Percentiles rank a stretch among this genome's conserved stretches.
These are phyloP conservation scores for Tetracladium maxilliforme DNA, from an alignment of 2,329 filamentous ascomycete species.

Conservation along the genomic window DNA sequence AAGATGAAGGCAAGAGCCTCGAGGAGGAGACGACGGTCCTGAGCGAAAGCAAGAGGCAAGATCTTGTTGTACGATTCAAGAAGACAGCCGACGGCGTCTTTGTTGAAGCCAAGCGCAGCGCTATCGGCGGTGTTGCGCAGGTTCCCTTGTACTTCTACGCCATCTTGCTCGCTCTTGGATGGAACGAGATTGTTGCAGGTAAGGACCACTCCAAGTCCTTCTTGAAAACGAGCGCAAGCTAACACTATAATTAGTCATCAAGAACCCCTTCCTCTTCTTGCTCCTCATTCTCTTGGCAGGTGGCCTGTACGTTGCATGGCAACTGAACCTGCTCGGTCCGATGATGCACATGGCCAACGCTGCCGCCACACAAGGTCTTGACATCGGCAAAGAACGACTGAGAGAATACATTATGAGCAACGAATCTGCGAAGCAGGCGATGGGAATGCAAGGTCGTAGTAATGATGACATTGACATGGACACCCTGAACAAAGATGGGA, in stretches of 20 bases:
- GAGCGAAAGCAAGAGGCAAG: conserved; percentile 76
- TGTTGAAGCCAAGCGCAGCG: conserved; percentile 92
- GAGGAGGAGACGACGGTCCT: conserved; percentile 97
- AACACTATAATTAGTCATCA: conserved; percentile 48
- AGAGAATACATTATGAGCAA: conserved; percentile 79
- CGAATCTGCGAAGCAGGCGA: conserved; percentile 72
- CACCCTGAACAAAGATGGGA: conserved; percentile 43
- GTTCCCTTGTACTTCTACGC: conserved; percentile 92
- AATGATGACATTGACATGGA: conserved; percentile 34
- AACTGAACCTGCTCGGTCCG: conserved; percentile 86
- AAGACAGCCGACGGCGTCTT: conserved; percentile 97
- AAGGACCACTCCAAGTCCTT: conserved; percentile 21
- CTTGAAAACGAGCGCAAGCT: conserved; percentile 4
- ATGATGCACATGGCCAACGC: conserved; percentile 94
- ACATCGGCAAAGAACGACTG: conserved; percentile 83
- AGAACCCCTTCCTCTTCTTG: conserved; percentile 87
- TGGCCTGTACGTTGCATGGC: conserved; percentile 80
- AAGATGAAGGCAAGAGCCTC: conserved; percentile 84
- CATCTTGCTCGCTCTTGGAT: conserved; percentile 78
- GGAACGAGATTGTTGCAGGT: conserved; percentile 96
- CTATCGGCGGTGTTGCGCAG: conserved; percentile 88
- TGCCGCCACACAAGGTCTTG: conserved; percentile 70
- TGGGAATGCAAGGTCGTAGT: conserved; percentile 50
- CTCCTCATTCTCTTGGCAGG: conserved; percentile 64
- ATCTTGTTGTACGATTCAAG: conserved; percentile 90